phyloP scores from a whole-genome alignment of 2,329 filamentous ascomycete species.

The Zymoseptoria brevis region DNA sequence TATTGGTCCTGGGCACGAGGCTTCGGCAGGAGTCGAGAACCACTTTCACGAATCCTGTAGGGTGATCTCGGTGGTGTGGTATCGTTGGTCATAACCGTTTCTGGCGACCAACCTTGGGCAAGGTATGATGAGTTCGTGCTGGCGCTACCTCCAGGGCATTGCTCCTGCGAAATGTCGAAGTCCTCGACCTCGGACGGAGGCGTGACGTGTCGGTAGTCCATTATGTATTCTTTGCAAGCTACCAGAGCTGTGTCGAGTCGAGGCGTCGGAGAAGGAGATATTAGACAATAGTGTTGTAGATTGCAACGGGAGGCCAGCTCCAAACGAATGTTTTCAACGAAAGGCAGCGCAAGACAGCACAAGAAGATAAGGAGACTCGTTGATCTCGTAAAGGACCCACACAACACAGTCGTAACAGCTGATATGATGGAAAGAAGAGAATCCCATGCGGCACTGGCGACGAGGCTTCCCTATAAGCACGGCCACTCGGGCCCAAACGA shows the following conservation, averaged over 20 bases:
- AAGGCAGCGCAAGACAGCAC: constrained; percentile 29
- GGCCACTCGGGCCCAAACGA: background rate
- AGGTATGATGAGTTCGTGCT: constrained; percentile 24
- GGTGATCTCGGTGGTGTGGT: constrained; percentile 27
- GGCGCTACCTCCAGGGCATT: constrained; percentile 26
- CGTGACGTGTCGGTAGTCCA: constrained; percentile 41
- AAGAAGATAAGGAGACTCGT: constrained; percentile 33
- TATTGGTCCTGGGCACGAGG: constrained; percentile 25
- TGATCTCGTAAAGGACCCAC: constrained; percentile 28
- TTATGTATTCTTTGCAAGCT: constrained; percentile 22
- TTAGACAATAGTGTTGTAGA: constrained; percentile 21
- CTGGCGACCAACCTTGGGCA: constrained; percentile 24
- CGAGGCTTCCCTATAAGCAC: constrained; percentile 21
- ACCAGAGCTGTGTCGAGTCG: constrained; percentile 11
- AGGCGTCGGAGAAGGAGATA: constrained; percentile 8
- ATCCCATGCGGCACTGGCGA: constrained; percentile 10
- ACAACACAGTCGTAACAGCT: constrained; percentile 18
- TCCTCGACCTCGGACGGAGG: constrained; percentile 33
- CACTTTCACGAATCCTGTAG: constrained; percentile 22
- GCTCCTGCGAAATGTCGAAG: constrained; percentile 19
- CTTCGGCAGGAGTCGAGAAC: constrained; percentile 23
- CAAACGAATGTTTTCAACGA: constrained; percentile 29
- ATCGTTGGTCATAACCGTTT: constrained; percentile 22
- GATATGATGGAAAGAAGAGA: constrained; percentile 14
- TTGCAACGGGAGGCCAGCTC: constrained; percentile 38